Conservation (phyloP, 2,329 filamentous ascomycete species). For the Pestalotiopsis sp. region DNA sequence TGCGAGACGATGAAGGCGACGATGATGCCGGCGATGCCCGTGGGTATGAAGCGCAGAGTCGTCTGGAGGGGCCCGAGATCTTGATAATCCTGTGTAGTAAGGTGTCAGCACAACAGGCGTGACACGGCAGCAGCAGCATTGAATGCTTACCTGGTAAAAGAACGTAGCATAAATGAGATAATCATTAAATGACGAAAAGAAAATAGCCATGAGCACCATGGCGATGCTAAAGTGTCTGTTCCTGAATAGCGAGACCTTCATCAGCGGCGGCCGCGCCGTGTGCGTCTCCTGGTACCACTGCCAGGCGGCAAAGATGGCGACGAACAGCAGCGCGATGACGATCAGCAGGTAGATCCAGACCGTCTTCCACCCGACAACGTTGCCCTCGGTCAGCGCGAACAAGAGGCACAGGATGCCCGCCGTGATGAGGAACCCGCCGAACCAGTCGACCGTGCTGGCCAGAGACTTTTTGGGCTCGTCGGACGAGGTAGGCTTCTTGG, state of each 20-base stretch:
- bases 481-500: slow-evolving; percentile 24
- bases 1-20: slow-evolving; percentile 58
- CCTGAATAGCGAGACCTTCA: slow-evolving; percentile 67
- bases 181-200: slow-evolving; percentile 71
- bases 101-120: background rate
- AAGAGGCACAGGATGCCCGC: slow-evolving; percentile 63
- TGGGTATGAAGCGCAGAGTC: slow-evolving; percentile 70
- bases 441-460: slow-evolving; percentile 64
- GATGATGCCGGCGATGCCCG: slow-evolving; percentile 61
- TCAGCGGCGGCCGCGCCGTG: slow-evolving; percentile 56
- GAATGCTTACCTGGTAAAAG: slow-evolving; percentile 64
- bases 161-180: slow-evolving; percentile 70
- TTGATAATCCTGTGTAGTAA: slow-evolving; percentile 53
- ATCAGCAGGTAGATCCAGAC: slow-evolving; percentile 65
- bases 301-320: slow-evolving; percentile 62
- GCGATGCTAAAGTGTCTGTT: slow-evolving; percentile 63
- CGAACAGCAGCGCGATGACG: slow-evolving; percentile 57
- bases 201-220: slow-evolving; percentile 67
- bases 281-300: slow-evolving; percentile 61
- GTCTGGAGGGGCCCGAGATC: slow-evolving; percentile 65
- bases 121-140: no score
- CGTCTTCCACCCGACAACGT: slow-evolving; percentile 68
- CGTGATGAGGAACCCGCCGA: slow-evolving; percentile 66
- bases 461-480: slow-evolving; percentile 29
- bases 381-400: slow-evolving; percentile 70